These are phyloP conservation scores for Ceratobasidium sp. DNA, from an alignment of 1,284 basidiomycete genomes.

Conservation along the genomic window DNA sequence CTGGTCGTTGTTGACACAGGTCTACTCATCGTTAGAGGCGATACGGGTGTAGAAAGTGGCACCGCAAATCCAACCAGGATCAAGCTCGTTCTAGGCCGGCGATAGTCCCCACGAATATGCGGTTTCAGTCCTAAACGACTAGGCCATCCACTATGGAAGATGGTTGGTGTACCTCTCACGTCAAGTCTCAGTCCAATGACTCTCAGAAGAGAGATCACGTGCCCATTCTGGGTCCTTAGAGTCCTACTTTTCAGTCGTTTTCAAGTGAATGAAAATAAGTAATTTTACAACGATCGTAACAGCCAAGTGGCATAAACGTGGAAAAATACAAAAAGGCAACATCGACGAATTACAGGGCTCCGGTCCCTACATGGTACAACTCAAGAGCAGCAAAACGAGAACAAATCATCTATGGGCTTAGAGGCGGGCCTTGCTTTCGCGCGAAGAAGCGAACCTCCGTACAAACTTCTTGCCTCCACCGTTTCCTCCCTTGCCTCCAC, in stretches of 20 bases:
- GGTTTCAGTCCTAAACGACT: not conserved
- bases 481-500: slow-evolving; percentile 5
- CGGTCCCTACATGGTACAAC: slow-evolving; percentile 33
- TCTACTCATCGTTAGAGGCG: not conserved
- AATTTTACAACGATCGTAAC: slow-evolving; percentile 38
- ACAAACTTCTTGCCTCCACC: slow-evolving; percentile 13
- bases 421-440: not conserved
- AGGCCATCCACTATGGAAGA: slow-evolving; percentile 14
- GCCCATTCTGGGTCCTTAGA: not conserved
- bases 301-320: slow-evolving; percentile 24
- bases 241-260: not conserved
- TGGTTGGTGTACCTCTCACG: slow-evolving; percentile 4
- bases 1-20: slow-evolving; percentile 8
- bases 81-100: not conserved
- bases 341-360: slow-evolving; percentile 32
- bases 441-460: slow-evolving; percentile 12
- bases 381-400: slow-evolving; percentile 22
- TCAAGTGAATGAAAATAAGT: slow-evolving; percentile 20
- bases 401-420: not conserved
- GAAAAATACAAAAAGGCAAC: slow-evolving; percentile 8
- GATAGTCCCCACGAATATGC: not conserved
- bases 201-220: slow-evolving; percentile 1
- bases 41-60: not conserved
- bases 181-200: not conserved
- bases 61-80: not conserved